Evolutionary conservation across 78 protist genomes (phyloP).

Genomic region (Pigoraptor vietnamica): DNA sequence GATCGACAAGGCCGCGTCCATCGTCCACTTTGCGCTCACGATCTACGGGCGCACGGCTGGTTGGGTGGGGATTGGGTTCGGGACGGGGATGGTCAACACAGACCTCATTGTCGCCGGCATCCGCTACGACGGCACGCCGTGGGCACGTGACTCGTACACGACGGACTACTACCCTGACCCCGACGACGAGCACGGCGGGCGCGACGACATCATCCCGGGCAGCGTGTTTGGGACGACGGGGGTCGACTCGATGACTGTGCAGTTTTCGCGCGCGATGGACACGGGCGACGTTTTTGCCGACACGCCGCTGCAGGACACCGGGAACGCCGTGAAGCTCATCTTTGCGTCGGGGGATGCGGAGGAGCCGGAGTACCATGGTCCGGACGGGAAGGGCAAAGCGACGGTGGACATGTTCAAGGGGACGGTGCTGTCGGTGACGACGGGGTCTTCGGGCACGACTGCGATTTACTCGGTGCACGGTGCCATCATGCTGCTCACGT

Average conservation of each 20-base stretch:
- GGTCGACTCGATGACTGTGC: neutral
- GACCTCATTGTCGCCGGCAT: neutral
- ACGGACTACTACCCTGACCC: neutral
- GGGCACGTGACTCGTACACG: neutral
- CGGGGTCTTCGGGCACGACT: neutral
- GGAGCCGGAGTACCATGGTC: neutral
- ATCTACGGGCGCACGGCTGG: neutral
- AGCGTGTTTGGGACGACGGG: neutral
- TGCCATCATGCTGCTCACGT: neutral
- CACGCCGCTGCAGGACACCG: neutral
- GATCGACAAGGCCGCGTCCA: neutral
- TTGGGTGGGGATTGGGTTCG: neutral
- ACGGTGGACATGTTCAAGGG: neutral
- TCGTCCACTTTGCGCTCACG: neutral
- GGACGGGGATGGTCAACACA: neutral
- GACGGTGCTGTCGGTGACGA: neutral
- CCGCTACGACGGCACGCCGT: neutral
- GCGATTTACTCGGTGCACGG: neutral
- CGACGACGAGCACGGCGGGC: neutral
- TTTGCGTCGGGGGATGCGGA: neutral
- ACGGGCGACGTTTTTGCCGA: neutral
- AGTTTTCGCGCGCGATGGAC: neutral
- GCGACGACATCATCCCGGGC: neutral
- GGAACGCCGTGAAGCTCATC: neutral
- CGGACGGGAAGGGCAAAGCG: neutral